A percentile compares a stretch with the other conserved stretches of the same genome.
phyloP scores from a whole-genome alignment of 352 stramenopile genomes.

The Elongisporangium undulatum region DNA sequence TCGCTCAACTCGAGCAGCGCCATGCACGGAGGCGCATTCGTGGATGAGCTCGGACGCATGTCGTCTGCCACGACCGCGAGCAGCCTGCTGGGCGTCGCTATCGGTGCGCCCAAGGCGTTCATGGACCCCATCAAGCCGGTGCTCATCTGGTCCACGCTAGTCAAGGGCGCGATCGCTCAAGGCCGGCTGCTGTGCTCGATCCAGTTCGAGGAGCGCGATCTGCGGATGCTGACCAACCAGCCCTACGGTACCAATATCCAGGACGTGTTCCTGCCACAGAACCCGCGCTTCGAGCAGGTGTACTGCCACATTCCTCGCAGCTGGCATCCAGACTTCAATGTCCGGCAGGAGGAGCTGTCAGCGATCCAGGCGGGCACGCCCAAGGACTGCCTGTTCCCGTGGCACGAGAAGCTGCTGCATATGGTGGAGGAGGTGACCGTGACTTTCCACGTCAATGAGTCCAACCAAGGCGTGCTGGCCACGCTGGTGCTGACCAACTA shows the following conservation, averaged over 20 bases:
- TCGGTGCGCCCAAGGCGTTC: not conserved
- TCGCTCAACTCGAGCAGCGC: slow-evolving; percentile 32
- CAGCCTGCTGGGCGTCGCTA: slow-evolving; percentile 1
- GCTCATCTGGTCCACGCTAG: slow-evolving; percentile 65
- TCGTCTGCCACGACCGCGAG: slow-evolving; percentile 9
- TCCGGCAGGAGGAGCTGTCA: slow-evolving; percentile 60
- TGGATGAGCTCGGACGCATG: slow-evolving; percentile 13
- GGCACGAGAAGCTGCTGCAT: slow-evolving; percentile 79
- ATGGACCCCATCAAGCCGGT: slow-evolving; percentile 48
- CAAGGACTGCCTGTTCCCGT: slow-evolving; percentile 77
- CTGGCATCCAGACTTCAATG: slow-evolving; percentile 70
- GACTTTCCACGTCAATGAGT: slow-evolving; percentile 87
- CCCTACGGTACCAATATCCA: slow-evolving; percentile 72
- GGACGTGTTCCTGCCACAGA: slow-evolving; percentile 78
- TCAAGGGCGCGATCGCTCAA: slow-evolving; percentile 54
- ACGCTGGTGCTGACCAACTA: slow-evolving; percentile 83
- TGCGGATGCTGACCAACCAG: slow-evolving; percentile 59
- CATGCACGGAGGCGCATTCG: slow-evolving; percentile 3
- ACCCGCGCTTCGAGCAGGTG: slow-evolving; percentile 67
- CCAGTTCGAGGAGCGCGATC: slow-evolving; percentile 70
- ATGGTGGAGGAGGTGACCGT: slow-evolving; percentile 86
- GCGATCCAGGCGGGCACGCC: slow-evolving; percentile 59
- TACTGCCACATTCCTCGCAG: slow-evolving; percentile 76
- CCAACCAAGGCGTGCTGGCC: slow-evolving; percentile 76
- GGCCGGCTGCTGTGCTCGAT: slow-evolving; percentile 65